phyloP scores from a whole-genome alignment of 495 filamentous ascomycete genomes.

The Penicillium steckii region DNA sequence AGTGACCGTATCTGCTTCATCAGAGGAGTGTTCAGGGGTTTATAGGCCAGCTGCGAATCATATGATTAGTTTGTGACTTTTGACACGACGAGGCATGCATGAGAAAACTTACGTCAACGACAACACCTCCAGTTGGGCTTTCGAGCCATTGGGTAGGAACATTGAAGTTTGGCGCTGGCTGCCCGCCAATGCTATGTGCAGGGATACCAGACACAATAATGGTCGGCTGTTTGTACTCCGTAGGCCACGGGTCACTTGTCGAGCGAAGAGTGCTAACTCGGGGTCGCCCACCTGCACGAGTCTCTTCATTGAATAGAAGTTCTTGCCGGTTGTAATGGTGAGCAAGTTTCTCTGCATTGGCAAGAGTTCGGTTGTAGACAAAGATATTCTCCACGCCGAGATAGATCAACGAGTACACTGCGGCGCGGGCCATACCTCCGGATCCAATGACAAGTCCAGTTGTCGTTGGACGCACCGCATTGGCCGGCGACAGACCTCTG shows the following conservation, averaged over 20 bases:
- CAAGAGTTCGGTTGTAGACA: constrained; percentile 64
- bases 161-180: constrained; percentile 64
- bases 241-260: constrained; percentile 61
- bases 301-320: constrained; percentile 20
- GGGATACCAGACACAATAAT: constrained; percentile 75
- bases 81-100: neutral
- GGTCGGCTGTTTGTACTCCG: constrained; percentile 61
- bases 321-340: constrained; percentile 62
- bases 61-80: constrained; percentile 8
- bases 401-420: constrained; percentile 76
- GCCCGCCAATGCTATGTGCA: constrained; percentile 59
- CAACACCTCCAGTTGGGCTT: constrained; percentile 75
- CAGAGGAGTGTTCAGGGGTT: constrained; percentile 68
- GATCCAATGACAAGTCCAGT: constrained; percentile 74
- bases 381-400: constrained; percentile 75
- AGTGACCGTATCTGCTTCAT: constrained; percentile 60
- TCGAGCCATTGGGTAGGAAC: constrained; percentile 70
- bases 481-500: constrained; percentile 72
- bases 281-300: constrained; percentile 20
- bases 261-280: constrained; percentile 56
- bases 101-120: constrained; percentile 59
- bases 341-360: constrained; percentile 61
- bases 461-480: constrained; percentile 67
- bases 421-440: constrained; percentile 76
- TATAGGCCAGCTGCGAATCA: constrained; percentile 60